A percentile compares a stretch with the other conserved stretches of the same genome.
phyloP scores from a whole-genome alignment of 2,329 filamentous ascomycete species.

The Diplodia intermedia region DNA sequence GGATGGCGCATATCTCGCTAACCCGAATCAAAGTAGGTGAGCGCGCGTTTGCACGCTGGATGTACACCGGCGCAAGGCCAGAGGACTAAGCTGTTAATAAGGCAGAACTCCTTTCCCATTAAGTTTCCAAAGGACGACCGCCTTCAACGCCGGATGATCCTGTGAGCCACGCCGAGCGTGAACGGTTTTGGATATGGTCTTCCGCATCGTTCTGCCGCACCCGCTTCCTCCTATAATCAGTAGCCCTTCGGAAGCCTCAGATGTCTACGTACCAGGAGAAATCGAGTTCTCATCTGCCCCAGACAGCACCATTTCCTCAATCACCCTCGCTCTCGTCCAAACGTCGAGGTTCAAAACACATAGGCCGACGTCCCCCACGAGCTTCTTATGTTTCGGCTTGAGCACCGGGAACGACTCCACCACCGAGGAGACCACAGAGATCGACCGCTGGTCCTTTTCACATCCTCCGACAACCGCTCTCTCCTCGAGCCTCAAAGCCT shows the following conservation, averaged over 20 bases:
- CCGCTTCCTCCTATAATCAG: neutral
- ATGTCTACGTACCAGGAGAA: neutral
- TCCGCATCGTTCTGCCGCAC: neutral
- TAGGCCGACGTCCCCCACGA: neutral
- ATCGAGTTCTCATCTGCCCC: neutral
- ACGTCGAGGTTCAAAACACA: neutral
- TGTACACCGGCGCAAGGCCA: too few species aligned
- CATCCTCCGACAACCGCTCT: neutral
- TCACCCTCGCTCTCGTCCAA: neutral
- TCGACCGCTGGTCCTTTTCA: neutral
- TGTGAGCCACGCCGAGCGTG: neutral
- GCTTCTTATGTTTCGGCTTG: neutral
- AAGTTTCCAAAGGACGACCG: neutral
- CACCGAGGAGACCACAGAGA: neutral
- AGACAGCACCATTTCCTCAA: neutral
- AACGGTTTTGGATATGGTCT: neutral
- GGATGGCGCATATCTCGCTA: neutral
- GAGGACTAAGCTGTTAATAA: too few species aligned
- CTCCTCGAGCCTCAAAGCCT: neutral
- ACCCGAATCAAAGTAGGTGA: neutral
- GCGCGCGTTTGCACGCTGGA: neutral
- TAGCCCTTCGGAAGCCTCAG: neutral
- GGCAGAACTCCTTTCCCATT: too few species aligned
- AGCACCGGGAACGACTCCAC: neutral
- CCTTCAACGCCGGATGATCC: neutral